These are phyloP conservation scores for Metschnikowia noctiluminum DNA, from an alignment of 805 yeast genomes.

Conservation along the genomic window DNA sequence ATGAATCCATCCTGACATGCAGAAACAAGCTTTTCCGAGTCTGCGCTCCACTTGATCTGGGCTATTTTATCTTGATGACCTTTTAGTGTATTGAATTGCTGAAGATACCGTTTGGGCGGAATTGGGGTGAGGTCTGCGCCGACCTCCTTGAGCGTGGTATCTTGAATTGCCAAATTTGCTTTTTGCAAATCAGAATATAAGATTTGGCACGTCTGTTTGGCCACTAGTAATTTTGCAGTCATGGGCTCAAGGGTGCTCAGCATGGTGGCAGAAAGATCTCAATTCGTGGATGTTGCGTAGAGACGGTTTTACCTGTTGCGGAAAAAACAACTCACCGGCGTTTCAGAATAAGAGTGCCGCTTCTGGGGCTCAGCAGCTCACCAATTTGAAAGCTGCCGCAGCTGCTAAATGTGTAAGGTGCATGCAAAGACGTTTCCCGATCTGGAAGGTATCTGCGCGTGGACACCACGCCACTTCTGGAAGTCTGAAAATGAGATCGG, in stretches of 20 bases:
- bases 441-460: conserved; percentile 8
- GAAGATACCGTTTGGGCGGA: conserved; percentile 25
- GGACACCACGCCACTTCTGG: background rate
- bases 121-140: conserved; percentile 32
- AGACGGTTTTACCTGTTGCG: conserved; percentile 6
- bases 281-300: background rate
- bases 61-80: conserved; percentile 77
- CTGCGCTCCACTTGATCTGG: conserved; percentile 64
- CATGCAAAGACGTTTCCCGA: conserved; percentile 2
- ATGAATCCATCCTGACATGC: conserved; percentile 87
- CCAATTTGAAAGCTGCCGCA: background rate
- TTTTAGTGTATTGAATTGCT: conserved; percentile 36
- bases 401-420: conserved; percentile 5
- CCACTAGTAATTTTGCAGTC: conserved; percentile 6
- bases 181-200: conserved; percentile 50
- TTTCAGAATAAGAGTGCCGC: background rate
- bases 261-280: background rate
- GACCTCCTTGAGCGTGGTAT: conserved; percentile 43
- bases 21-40: conserved; percentile 58
- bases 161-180: conserved; percentile 41
- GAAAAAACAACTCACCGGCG: conserved; percentile 3
- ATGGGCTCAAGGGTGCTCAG: conserved; percentile 5
- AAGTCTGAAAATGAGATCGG: no score
- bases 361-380: background rate
- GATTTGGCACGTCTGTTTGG: conserved; percentile 20